Base-by-base conservation (phyloP, 176 grass and related monocot species). In the Oryza meridionalis region DNA sequence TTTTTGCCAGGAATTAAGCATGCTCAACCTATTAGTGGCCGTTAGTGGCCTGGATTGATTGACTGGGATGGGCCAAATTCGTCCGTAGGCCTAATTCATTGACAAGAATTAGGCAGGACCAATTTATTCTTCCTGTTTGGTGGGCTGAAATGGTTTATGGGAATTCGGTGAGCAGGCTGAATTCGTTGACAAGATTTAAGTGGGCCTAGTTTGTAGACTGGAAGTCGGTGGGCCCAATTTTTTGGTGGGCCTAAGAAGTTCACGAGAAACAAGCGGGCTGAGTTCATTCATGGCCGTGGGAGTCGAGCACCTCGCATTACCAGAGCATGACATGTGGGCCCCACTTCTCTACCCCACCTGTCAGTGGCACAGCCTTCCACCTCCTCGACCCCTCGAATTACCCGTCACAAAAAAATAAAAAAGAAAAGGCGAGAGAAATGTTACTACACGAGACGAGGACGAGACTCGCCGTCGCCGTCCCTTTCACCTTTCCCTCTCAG, bases 401-500 rank as follows among this genome's bases (percentile, higher is more conserved):
- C 65, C 4, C 22, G 33, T 43, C 79, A 72, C 38, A 17, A 3
- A 9, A 17, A 24, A 61, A 19, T 0, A 9, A 1, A 11, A 47
- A n/a, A 7, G 21, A 82, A 47, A 82, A 46, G 47, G 17, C 50
- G 21, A 35, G 29, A 42, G 59, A 26, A 65, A 43, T 44, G 31
- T 55, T 19, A 40, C 46, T 49, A 70, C 75, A 15, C 75, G 17
- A 67, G 21, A 31, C 16, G 45, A 50, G 47, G 16, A 31, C 29
- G 35, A 37, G 35, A 37, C 49, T 17, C 49, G 58, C 7, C 58
- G 50, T 61, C 69, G 11, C 42, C 81, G 2, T 70, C 58, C 69
- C 62, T 53, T 73, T 65, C 50, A 19, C 45, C 31, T 81, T 51
- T 80, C 83, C 45, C 42, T 65, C 72, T 55, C 70, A 81, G 77